A percentile compares a stretch with the other conserved stretches of the same genome.
These are phyloP conservation scores for Stachybotrys elegans DNA, from an alignment of 2,329 filamentous ascomycete species.

Conservation along the genomic window DNA sequence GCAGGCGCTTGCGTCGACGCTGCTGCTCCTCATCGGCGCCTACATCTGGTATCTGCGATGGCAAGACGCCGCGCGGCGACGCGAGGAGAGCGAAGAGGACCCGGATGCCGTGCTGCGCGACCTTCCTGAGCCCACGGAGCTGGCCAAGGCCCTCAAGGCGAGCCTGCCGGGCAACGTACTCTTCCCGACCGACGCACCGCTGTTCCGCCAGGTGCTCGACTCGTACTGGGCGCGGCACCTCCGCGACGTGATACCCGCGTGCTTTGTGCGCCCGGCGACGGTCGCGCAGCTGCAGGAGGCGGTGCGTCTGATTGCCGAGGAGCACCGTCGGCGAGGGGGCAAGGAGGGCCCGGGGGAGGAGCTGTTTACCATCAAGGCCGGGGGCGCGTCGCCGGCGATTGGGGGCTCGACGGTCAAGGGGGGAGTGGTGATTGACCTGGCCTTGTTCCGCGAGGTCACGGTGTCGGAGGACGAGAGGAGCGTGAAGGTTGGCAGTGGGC, in stretches of 20 bases:
- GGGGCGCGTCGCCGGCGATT: background rate
- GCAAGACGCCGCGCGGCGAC: too few species aligned
- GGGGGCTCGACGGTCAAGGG: background rate
- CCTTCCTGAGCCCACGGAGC: background rate
- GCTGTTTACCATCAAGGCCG: background rate
- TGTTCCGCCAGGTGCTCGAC: background rate
- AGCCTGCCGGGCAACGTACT: background rate
- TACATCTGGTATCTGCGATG: too few species aligned
- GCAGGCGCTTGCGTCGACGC: too few species aligned
- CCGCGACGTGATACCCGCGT: background rate
- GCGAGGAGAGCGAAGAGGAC: too few species aligned
- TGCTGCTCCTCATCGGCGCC: too few species aligned
- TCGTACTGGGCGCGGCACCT: background rate
- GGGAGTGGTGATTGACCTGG: conserved; percentile 1
- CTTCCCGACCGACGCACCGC: background rate
- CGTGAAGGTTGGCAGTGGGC: background rate
- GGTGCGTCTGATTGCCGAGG: background rate
- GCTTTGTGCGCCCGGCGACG: background rate
- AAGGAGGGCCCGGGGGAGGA: background rate
- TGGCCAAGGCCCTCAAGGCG: background rate
- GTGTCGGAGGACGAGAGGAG: background rate
- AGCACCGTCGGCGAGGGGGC: background rate
- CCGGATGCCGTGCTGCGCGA: too few species aligned
- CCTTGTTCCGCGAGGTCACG: background rate
- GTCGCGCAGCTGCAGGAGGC: background rate